These are phyloP conservation scores for Nelumbo lutea DNA, from an alignment of 164 flowering plant species.

Conservation along the genomic window DNA sequence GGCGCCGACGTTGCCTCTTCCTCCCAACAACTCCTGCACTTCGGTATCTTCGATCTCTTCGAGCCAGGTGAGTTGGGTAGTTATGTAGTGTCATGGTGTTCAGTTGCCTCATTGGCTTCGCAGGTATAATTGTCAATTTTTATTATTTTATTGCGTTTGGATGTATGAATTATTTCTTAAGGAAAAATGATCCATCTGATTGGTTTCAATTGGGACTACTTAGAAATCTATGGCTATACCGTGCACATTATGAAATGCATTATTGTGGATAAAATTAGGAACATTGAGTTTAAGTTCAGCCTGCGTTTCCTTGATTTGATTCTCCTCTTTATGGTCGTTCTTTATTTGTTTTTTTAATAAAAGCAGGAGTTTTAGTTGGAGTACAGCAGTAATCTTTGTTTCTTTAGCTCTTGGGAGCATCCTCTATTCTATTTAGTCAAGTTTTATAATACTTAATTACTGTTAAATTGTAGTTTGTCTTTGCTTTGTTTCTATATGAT, in stretches of 20 bases:
- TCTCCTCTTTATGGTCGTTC: no score
- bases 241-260: background rate
- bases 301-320: no score
- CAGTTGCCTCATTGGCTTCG: background rate
- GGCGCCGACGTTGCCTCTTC: conserved; percentile 23
- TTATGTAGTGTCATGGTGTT: background rate
- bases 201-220: background rate
- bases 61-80: conserved; percentile 38
- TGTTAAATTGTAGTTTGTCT: no score
- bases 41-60: conserved; percentile 33
- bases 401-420: no score
- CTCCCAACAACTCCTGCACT: conserved; percentile 19
- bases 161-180: background rate
- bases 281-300: no score
- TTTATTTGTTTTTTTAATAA: no score
- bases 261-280: background rate
- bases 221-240: no score
- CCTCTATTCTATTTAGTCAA: no score
- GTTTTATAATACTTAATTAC: no score
- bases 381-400: no score
- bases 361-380: no score
- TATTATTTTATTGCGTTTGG: background rate
- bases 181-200: background rate
- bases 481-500: no score
- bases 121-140: background rate